These are phyloP conservation scores for Plasmodium yoelii DNA, from an alignment of 169 alveolate species.

Conservation along the genomic window DNA sequence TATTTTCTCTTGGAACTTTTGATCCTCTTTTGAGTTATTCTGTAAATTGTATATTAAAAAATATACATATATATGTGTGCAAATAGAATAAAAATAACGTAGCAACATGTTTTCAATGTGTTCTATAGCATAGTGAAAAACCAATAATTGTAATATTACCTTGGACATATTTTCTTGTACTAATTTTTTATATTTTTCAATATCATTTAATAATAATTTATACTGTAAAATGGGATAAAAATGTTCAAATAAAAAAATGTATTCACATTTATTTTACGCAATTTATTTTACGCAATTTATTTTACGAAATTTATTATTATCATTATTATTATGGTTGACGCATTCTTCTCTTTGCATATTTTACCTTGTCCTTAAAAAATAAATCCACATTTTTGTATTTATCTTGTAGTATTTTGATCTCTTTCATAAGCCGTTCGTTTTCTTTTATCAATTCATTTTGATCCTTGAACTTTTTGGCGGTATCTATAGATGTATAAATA, in stretches of 20 bases:
- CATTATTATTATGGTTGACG: too few relatives aligned
- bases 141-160: conserved; percentile 1
- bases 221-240: conserved; percentile 8
- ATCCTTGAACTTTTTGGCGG: conserved; percentile 38
- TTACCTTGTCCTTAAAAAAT: conserved; percentile 60
- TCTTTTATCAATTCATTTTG: conserved; percentile 31
- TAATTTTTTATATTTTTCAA: conserved; percentile 40
- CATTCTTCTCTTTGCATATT: background rate
- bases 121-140: too few relatives aligned
- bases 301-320: background rate
- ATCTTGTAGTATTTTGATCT: conserved; percentile 52
- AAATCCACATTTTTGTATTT: conserved; percentile 57
- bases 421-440: conserved; percentile 56
- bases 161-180: conserved; percentile 37
- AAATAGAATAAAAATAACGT: background rate
- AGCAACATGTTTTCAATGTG: too few relatives aligned
- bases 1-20: conserved; percentile 2
- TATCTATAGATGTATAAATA: conserved; percentile 2
- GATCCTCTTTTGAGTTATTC: conserved; percentile 24
- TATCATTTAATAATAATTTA: conserved; percentile 23
- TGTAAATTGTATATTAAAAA: background rate
- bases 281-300: background rate
- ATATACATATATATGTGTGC: background rate
- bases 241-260: background rate
- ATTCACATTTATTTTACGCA: background rate